Evolutionary conservation across 306 rosid species (phyloP), one percentile per base, ranked within the genome.

Genomic region (Pachyrhizus erosus): DNA sequence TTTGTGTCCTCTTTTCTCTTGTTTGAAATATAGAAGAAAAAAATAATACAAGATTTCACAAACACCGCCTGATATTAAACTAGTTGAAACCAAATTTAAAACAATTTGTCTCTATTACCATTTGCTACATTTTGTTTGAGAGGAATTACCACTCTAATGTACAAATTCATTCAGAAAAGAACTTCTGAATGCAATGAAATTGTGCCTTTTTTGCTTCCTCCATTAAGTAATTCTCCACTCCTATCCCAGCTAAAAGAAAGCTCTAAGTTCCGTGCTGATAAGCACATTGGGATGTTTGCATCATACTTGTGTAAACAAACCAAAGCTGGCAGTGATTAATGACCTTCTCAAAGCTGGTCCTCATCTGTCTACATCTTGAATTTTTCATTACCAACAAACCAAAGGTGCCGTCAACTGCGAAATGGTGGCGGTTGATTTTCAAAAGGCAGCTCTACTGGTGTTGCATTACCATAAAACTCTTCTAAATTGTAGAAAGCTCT

Each of bases 401-500:
- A 8, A 29, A 74, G 78, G 48, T 49, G 7, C 40, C 80, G 34
- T 91, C 88, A 87, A 73, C 87, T 70, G 70, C 81, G 91, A 87
- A 88, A 87, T 13, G 96, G 97, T 12, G 95, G 97, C 17, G 92
- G 92, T 82, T 89, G 90, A 61, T 89, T 91, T 86, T 95, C 98
- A 1, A 91, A 93, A 75, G 97, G 97, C 48, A 95, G 89, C 80
- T 93, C 96, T 71, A 95, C 83, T 1, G 75, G 81, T 13, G 94
- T 88, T n/a, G 99, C 99, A 33, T 93, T 93, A 11, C 76, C 97
- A 34, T 93, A 96, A 75, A 96, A 96, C 79, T 96, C 99, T 83
- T 96, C 99, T 89, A 95, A 87, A 80, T 95, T 95, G 92, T 95
- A 95, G 89, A 91, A 95, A 52, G 81, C 91, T 80, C 99, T 89